Evolutionary conservation across 495 filamentous ascomycete genomes (phyloP).

Genomic region (Penicillium goetzii): DNA sequence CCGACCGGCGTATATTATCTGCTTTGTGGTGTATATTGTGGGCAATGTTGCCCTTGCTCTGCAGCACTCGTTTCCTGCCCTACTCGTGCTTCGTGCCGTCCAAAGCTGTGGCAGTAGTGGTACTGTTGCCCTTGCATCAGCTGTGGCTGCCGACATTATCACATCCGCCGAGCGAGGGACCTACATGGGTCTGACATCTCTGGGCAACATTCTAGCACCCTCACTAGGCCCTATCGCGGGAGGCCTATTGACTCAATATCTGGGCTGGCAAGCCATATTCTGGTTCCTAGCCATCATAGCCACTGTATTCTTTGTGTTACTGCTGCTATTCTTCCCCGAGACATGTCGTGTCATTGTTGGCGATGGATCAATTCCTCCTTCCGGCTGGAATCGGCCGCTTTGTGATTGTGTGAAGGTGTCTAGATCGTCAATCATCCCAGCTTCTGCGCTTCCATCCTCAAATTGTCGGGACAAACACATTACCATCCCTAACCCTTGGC

Average conservation of each 20-base stretch:
- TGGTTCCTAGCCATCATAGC: constrained; percentile 70
- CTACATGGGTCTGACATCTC: constrained; percentile 48
- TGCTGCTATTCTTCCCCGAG: constrained; percentile 47
- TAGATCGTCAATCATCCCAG: constrained; percentile 46
- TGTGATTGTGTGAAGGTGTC: constrained; percentile 38
- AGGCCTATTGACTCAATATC: constrained; percentile 61
- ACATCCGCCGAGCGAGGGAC: constrained; percentile 51
- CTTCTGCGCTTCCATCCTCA: neutral
- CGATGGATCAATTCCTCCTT: constrained; percentile 37
- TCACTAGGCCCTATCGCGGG: constrained; percentile 65
- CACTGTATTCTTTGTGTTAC: constrained; percentile 36
- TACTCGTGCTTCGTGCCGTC: constrained; percentile 52
- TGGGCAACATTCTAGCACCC: constrained; percentile 41
- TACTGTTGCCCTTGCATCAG: constrained; percentile 50
- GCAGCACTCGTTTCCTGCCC: constrained; percentile 46
- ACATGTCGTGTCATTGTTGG: constrained; percentile 49
- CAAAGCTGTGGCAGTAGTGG: constrained; percentile 56
- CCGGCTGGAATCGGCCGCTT: constrained; percentile 29
- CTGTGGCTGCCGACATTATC: constrained; percentile 50
- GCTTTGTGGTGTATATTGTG: constrained; percentile 50
- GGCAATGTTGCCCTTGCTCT: constrained; percentile 54
- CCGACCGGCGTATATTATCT: constrained; percentile 51
- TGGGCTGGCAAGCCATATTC: constrained; percentile 75
- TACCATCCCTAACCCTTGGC: constrained; percentile 34
- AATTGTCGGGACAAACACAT: neutral